Evolutionary conservation across 2,329 filamentous ascomycete genomes (phyloP), one percentile per base, ranked within the genome.

Genomic region (Monilinia polystroma): DNA sequence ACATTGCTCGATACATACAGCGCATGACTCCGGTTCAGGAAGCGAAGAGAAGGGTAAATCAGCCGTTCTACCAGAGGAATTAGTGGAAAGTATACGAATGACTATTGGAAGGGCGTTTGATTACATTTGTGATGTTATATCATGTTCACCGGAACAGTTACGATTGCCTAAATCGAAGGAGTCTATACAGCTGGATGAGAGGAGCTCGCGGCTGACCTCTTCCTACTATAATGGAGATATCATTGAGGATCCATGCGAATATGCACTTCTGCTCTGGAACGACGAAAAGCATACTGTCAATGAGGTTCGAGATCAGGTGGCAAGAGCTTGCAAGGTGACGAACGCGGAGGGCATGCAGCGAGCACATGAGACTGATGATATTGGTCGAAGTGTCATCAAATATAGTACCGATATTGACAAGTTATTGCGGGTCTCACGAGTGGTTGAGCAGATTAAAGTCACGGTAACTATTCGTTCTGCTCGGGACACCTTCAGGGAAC

Each of bases 231-330:
- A 71, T 45, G 86, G 85, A 1, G 87, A 91, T 72, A 81, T 86
- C 49, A 76, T 79, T 8, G 85, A 89, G 66, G 82, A 86, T 3
- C 84, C 89, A 32, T 86, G 86, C 16, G 92, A 97, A 73, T 99
- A 90, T 77, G 90, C 91, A 6, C 81, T 99, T 55, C 82, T 97
- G 20, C 81, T 99, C 6, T 99, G 95, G 95, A 99, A 99, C 73
- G 95, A 99, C 71, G 95, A 99, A 80, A 99, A 99, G 78, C 95
- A 99, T 77, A 99, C 95, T 0, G 89, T 98, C 54, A 86, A 88
- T 57, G 95, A 99, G 76, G 94, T 99, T 7, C 85, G 89, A 72
- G 88, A 96, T 67, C 94, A 98, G 77, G 92, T 99, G 29, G 90
- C 92, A 3, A 86, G 94, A 70, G 95, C 95, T 60, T 99, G 95